phyloP scores from a whole-genome alignment of 352 stramenopile genomes.

The Phytophthora pistaciae region DNA sequence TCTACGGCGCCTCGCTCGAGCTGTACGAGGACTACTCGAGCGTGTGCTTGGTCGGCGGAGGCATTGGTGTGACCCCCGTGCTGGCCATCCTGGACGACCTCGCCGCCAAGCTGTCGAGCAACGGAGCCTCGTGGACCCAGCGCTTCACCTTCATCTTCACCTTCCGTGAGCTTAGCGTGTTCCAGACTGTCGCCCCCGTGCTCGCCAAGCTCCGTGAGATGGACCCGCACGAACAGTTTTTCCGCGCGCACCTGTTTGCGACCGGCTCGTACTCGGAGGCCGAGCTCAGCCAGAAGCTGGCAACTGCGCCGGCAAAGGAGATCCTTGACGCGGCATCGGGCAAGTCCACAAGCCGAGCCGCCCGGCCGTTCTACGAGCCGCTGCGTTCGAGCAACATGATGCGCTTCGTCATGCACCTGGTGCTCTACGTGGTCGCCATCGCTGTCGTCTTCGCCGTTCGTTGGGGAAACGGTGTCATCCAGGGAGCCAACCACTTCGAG shows the following conservation, averaged over 20 bases:
- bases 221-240: slow-evolving; percentile 48
- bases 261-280: slow-evolving; percentile 35
- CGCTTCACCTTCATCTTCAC: slow-evolving; percentile 51
- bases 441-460: slow-evolving; percentile 42
- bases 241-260: slow-evolving; percentile 41
- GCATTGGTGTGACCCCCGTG: slow-evolving; percentile 58
- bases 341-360: slow-evolving; percentile 22
- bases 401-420: slow-evolving; percentile 45
- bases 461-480: slow-evolving; percentile 63
- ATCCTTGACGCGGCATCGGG: slow-evolving; percentile 7
- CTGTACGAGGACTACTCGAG: slow-evolving; percentile 58
- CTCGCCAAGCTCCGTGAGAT: slow-evolving; percentile 45
- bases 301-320: slow-evolving; percentile 18
- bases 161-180: slow-evolving; percentile 50
- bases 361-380: slow-evolving; percentile 63
- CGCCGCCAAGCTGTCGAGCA: slow-evolving; percentile 32
- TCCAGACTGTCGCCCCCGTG: slow-evolving; percentile 39
- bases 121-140: slow-evolving; percentile 46
- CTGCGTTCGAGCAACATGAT: slow-evolving; percentile 52
- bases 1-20: slow-evolving; percentile 57
- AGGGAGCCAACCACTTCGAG: slow-evolving; percentile 52
- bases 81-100: slow-evolving; percentile 60
- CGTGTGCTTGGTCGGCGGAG: slow-evolving; percentile 52
- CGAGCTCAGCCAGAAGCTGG: slow-evolving; percentile 30
- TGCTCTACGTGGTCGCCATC: slow-evolving; percentile 49